Base-by-base conservation (phyloP, 257 asterid genomes). In the Salvia splendens region DNA sequence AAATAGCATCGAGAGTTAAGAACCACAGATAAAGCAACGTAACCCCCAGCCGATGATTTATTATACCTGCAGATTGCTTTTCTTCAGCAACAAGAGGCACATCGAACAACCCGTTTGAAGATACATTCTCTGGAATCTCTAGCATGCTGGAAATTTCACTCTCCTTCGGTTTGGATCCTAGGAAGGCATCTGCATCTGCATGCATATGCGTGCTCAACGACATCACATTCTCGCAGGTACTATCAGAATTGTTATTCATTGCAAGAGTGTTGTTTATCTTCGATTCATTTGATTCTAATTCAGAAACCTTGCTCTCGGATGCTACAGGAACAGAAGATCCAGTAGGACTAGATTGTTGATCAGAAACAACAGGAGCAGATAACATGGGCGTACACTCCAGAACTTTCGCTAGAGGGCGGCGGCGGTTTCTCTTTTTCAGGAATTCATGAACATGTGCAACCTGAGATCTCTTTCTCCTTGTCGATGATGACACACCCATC, bases 331-430 rank as follows among this genome's bases (percentile, higher is more conserved):
- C 76, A 62, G 75, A 79, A 35, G 83, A 72, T 66, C 72, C 85
- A 41, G 76, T 80, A 65, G 84, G 85, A 69, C 80, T 74, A 42
- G 83, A 76, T 63, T 81, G 69, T 63, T 75, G 78, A 66, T 81
- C 89, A 70, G 77, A 81, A 61, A 57, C 68, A 64, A 85, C 78
- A 14, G 89, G 94, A 69, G 80, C 79, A n/a, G 84, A 67, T 41
- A 89, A 83, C 88, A 81, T 75, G 16, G 73, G 32, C 0, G 90
- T 82, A 66, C 84, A 80, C 86, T 85, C 95, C 77, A 85, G 71
- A 65, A 88, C 95, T 78, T 85, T 81, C 4, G 92, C 81, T 79
- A 93, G 78, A 20, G 95, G 70, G 33, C 92, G 92, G 3, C 92
- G 86, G 0, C 95, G 89, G 60, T 61, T 80, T 71, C 78, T 88